phyloP scores from a whole-genome alignment of 441 rosid species.

The Croton setiger region DNA sequence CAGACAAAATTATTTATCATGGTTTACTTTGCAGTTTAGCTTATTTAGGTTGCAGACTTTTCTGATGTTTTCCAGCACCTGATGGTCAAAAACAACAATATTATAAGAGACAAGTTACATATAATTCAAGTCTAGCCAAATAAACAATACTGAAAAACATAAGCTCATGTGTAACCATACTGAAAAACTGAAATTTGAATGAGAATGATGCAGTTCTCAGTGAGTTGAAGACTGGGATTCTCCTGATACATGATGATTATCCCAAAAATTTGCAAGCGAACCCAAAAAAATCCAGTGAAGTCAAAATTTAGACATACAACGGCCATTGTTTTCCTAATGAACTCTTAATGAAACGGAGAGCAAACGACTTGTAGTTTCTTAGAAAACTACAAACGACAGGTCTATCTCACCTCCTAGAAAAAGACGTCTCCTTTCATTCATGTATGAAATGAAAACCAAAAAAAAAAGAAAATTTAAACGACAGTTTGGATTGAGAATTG shows the following conservation, averaged over 20 bases:
- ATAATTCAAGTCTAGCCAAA: conserved; percentile 6
- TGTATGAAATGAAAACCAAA: too few relatives aligned
- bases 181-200: neutral
- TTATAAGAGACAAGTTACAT: neutral
- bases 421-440: too few relatives aligned
- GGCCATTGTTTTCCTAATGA: neutral
- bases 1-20: neutral
- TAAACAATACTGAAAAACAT: neutral
- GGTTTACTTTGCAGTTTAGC: conserved; percentile 50
- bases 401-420: too few relatives aligned
- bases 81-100: conserved; percentile 19
- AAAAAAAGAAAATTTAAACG: neutral
- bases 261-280: too few relatives aligned
- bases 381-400: neutral
- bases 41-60: conserved; percentile 55
- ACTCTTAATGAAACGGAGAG: neutral
- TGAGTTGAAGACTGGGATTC: neutral
- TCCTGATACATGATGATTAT: too few relatives aligned
- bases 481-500: too few relatives aligned
- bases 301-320: neutral
- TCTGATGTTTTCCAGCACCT: conserved; percentile 84
- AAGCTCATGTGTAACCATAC: too few relatives aligned
- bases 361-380: neutral
- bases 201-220: neutral
- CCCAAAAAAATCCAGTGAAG: neutral